A percentile compares a stretch with the other conserved stretches of the same genome.
Conservation (phyloP, 768 basidiomycete species). For the Russula foetens region DNA sequence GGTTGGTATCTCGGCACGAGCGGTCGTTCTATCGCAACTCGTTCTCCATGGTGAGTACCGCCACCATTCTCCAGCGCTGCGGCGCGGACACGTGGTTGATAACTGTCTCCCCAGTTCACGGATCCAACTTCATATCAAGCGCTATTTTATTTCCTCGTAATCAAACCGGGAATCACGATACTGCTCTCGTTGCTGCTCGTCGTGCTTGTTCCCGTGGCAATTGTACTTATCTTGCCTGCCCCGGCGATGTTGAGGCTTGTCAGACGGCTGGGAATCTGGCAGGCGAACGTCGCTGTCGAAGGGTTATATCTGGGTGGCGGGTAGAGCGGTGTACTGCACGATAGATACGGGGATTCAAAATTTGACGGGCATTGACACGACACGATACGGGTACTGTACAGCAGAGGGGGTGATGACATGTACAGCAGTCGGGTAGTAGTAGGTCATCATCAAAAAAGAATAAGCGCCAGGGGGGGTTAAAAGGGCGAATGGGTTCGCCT, state of each 20-base stretch:
- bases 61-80: conserved; percentile 5
- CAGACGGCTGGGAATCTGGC: conserved; percentile 67
- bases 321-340: conserved; percentile 10
- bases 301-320: conserved; percentile 43
- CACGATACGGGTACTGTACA: too few relatives aligned
- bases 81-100: conserved; percentile 6
- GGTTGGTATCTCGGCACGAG: conserved; percentile 35
- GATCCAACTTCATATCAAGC: conserved; percentile 79
- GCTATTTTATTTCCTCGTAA: conserved; percentile 81
- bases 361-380: too few relatives aligned
- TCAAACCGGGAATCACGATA: conserved; percentile 76
- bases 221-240: conserved; percentile 56
- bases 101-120: conserved; percentile 49
- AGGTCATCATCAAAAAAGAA: too few relatives aligned
- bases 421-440: too few relatives aligned
- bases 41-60: conserved; percentile 60
- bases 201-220: conserved; percentile 46
- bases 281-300: conserved; percentile 75
- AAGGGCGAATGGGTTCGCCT: not conserved
- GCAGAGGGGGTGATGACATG: too few relatives aligned
- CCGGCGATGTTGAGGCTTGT: conserved; percentile 60
- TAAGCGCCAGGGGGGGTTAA: conserved; percentile 18
- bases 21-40: conserved; percentile 74
- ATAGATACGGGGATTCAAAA: not conserved
- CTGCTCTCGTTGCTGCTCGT: conserved; percentile 49